Percentiles rank a stretch among this genome's conserved stretches.
Evolutionary conservation across 371 early-diverging fungal species (phyloP).

Genomic region (Mortierella sp.): DNA sequence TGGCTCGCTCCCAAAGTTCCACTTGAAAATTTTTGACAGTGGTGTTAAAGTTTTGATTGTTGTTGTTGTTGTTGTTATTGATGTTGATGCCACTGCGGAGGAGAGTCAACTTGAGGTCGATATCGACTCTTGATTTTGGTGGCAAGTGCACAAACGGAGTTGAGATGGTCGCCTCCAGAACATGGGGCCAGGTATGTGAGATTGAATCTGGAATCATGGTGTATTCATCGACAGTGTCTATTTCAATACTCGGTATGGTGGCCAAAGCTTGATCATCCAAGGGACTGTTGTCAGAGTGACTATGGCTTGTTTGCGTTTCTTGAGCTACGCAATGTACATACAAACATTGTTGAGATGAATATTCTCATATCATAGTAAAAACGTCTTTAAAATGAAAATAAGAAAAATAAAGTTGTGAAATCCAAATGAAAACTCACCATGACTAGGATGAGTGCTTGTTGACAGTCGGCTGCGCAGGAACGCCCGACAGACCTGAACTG

Average conservation of each 20-base stretch:
- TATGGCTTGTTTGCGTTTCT: not conserved
- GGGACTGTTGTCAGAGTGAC: not conserved
- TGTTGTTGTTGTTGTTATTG: no score
- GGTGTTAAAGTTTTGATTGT: not conserved
- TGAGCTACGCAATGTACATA: no score
- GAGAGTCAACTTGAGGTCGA: slow-evolving; percentile 2
- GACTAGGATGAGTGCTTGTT: not conserved
- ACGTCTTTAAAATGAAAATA: no score
- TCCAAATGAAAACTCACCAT: not conserved
- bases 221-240: slow-evolving; percentile 3
- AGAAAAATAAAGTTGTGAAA: no score
- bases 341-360: no score
- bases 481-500: slow-evolving; percentile 6
- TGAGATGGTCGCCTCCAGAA: slow-evolving; percentile 8
- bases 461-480: slow-evolving; percentile 1
- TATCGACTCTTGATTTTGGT: slow-evolving; percentile 7
- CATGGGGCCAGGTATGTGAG: slow-evolving; percentile 14
- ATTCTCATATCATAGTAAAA: no score
- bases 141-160: slow-evolving; percentile 23
- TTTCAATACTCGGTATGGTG: not conserved
- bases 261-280: no score
- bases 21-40: slow-evolving; percentile 10
- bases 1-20: slow-evolving; percentile 16
- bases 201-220: slow-evolving; percentile 7
- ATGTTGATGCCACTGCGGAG: not conserved